These are phyloP conservation scores for Ilex asprella DNA, from an alignment of 257 asterid species.

Conservation along the genomic window DNA sequence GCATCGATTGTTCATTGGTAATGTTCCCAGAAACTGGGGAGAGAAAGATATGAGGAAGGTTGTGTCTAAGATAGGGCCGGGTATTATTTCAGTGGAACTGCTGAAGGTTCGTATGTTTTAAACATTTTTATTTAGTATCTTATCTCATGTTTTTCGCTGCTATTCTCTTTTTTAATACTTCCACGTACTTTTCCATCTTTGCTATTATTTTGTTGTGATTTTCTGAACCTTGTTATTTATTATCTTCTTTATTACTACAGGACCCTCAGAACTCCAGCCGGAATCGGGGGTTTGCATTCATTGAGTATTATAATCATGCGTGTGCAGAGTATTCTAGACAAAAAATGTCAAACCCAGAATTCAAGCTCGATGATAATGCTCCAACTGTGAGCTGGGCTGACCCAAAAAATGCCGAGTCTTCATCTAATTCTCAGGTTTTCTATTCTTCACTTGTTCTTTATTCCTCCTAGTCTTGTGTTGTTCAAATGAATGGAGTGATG, in stretches of 20 bases:
- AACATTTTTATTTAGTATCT: not conserved
- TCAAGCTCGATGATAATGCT: slow-evolving; percentile 81
- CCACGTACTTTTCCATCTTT: not conserved
- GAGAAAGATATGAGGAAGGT: slow-evolving; percentile 73
- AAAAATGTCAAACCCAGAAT: slow-evolving; percentile 71
- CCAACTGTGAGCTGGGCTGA: slow-evolving; percentile 99
- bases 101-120: slow-evolving; percentile 47
- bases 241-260: slow-evolving; percentile 26
- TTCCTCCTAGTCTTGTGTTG: slow-evolving; percentile 1
- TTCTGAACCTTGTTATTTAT: slow-evolving; percentile 1
- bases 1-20: slow-evolving; percentile 80
- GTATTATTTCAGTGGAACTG: slow-evolving; percentile 68
- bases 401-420: slow-evolving; percentile 75
- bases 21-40: slow-evolving; percentile 82
- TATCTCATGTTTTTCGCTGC: slow-evolving; percentile 7
- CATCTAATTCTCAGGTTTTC: slow-evolving; percentile 68
- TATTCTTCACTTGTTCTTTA: not conserved
- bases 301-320: slow-evolving; percentile 92
- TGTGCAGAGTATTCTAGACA: slow-evolving; percentile 96
- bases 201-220: slow-evolving; percentile 5
- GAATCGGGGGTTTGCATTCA: slow-evolving; percentile 88
- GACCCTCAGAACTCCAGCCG: slow-evolving; percentile 74
- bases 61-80: slow-evolving; percentile 80
- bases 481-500: not conserved
- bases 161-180: slow-evolving; percentile 1